These are phyloP conservation scores for Mycena capillaripes DNA, from an alignment of 768 basidiomycete species.

Conservation along the genomic window DNA sequence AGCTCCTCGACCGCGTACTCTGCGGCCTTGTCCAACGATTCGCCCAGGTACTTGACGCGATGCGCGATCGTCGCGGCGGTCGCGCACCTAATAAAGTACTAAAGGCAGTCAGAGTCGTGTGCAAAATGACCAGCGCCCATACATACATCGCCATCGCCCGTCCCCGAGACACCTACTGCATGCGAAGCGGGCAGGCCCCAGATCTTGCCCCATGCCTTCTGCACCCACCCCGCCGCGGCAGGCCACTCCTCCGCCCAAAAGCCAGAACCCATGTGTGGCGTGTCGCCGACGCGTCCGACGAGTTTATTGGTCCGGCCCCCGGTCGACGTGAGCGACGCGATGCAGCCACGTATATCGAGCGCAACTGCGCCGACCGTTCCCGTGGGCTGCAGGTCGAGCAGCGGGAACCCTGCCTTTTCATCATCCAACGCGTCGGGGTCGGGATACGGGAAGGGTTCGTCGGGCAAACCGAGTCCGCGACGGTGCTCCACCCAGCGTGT, in stretches of 20 bases:
- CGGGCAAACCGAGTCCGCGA: slow-evolving; percentile 79
- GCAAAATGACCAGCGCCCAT: slow-evolving; percentile 2
- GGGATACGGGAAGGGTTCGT: slow-evolving; percentile 64
- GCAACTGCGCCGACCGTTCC: slow-evolving; percentile 92
- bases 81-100: slow-evolving; percentile 85
- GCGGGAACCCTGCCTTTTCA: slow-evolving; percentile 35
- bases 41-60: slow-evolving; percentile 71
- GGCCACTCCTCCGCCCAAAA: slow-evolving; percentile 91
- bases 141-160: slow-evolving; percentile 87
- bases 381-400: slow-evolving; percentile 73
- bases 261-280: slow-evolving; percentile 81
- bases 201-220: slow-evolving; percentile 57
- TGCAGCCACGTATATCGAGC: slow-evolving; percentile 80
- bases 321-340: slow-evolving; percentile 81
- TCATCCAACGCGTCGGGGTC: slow-evolving; percentile 31
- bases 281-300: slow-evolving; percentile 87
- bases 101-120: slow-evolving; percentile 8
- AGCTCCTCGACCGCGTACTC: slow-evolving; percentile 71
- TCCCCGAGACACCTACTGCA: slow-evolving; percentile 85
- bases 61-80: slow-evolving; percentile 77
- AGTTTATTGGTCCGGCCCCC: slow-evolving; percentile 89
- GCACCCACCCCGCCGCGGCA: slow-evolving; percentile 43
- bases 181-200: slow-evolving; percentile 47
- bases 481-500: slow-evolving; percentile 84
- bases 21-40: slow-evolving; percentile 71